Conservation (phyloP, 2,329 filamentous ascomycete species). For the Fusarium sp. region DNA sequence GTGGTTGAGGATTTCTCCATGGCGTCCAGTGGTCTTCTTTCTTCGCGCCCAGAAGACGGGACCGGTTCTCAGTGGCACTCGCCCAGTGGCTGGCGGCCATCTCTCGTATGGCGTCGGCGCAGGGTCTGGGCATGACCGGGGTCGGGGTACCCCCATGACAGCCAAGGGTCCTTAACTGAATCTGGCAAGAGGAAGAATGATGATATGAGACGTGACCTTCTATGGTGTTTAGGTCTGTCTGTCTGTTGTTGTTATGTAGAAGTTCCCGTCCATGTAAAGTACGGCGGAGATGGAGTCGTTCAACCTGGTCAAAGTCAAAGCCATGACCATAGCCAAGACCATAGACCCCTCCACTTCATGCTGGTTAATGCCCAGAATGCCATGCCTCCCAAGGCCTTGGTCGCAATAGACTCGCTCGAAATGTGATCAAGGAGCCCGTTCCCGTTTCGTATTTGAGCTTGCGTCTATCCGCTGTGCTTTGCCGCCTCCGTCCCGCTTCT, state of each 20-base stretch:
- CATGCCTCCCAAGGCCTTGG: slow-evolving; percentile 11
- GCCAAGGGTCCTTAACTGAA: slow-evolving; percentile 19
- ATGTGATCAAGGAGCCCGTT: slow-evolving; percentile 7
- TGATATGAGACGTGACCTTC: neutral
- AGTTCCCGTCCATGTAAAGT: slow-evolving; percentile 1
- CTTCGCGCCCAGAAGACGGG: neutral
- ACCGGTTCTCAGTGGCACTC: neutral
- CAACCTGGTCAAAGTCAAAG: neutral
- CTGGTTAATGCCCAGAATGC: slow-evolving; percentile 24
- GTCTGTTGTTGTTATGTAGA: neutral
- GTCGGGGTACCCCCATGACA: slow-evolving; percentile 21
- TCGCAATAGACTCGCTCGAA: slow-evolving; percentile 27
- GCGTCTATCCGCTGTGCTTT: slow-evolving; percentile 24
- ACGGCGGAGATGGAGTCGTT: neutral
- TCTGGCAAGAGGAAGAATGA: slow-evolving; percentile 20
- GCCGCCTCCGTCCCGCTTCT: slow-evolving; percentile 25
- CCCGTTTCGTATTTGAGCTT: slow-evolving; percentile 40
- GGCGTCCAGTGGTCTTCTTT: neutral
- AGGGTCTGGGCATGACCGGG: slow-evolving; percentile 20
- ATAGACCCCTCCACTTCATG: slow-evolving; percentile 20
- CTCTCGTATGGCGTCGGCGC: neutral
- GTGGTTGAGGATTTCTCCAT: slow-evolving; percentile 12
- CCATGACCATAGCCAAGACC: slow-evolving; percentile 27
- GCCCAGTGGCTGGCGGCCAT: neutral
- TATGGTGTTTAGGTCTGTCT: neutral